Conservation (phyloP, 257 asterid genomes). For the Mitragyna speciosa region DNA sequence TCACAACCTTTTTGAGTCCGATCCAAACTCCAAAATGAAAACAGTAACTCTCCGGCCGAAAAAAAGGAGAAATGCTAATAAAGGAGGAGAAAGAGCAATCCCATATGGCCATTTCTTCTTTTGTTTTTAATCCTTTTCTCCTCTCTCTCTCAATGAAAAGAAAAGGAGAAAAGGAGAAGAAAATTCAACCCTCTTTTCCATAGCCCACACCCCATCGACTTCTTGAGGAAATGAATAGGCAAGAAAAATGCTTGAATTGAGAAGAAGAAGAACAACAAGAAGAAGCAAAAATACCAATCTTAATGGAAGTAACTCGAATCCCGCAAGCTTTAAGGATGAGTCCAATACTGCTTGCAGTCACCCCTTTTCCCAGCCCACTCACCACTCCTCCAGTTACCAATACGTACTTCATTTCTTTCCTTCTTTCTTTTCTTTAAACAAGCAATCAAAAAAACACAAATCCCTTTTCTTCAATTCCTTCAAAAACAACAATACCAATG, state of each 20-base stretch:
- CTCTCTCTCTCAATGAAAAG: not conserved
- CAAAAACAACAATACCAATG: conserved; percentile 19
- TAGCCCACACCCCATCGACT: not conserved
- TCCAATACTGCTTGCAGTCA: conserved; percentile 95
- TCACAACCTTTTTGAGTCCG: conserved; percentile 10
- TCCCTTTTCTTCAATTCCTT: conserved; percentile 23
- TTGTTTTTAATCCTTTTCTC: not conserved
- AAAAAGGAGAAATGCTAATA: not conserved
- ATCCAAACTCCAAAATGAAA: conserved; percentile 10
- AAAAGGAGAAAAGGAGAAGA: not conserved
- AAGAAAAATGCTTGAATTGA: not conserved
- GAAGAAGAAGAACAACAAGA: not conserved
- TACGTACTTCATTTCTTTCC: conserved; percentile 81
- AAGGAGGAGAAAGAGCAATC: not conserved
- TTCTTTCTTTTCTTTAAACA: not conserved
- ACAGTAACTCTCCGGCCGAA: not conserved
- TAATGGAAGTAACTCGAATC: conserved; percentile 84
- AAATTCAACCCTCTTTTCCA: not conserved
- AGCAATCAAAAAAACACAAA: not conserved
- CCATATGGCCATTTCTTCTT: not conserved
- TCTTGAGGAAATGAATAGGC: not conserved
- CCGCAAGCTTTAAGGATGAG: conserved; percentile 91
- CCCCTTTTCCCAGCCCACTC: conserved; percentile 95
- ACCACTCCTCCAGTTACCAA: conserved; percentile 97
- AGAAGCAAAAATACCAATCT: conserved; percentile 55